Evolutionary conservation across 768 basidiomycete genomes (phyloP).

Genomic region (Termitomyces sp.): DNA sequence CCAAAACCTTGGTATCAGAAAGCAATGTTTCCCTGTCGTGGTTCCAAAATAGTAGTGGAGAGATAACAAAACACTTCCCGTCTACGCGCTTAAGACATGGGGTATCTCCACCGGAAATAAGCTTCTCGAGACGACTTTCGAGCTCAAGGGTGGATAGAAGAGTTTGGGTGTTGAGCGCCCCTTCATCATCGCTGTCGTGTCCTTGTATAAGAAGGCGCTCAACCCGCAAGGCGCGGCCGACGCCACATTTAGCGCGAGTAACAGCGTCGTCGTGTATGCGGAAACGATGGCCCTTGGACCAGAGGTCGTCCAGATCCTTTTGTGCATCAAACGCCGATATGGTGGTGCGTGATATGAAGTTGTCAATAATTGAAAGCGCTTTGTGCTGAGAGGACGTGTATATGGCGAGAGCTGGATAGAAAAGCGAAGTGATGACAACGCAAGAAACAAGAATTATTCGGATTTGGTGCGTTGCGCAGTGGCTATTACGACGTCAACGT

Average conservation of each 20-base stretch:
- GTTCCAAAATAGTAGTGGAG: constrained; percentile 72
- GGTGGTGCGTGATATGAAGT: constrained; percentile 49
- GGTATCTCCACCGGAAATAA: constrained; percentile 31
- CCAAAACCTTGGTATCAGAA: constrained; percentile 50
- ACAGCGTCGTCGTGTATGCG: constrained; percentile 66
- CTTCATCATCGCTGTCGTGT: constrained; percentile 37
- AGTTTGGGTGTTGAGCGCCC: constrained; percentile 55
- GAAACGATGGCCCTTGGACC: constrained; percentile 60
- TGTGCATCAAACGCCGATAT: constrained; percentile 49
- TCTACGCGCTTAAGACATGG: constrained; percentile 50
- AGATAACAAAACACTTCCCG: constrained; percentile 62
- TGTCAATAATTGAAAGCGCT: constrained; percentile 60
- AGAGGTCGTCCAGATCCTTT: constrained; percentile 64
- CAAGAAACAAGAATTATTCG: constrained; percentile 84
- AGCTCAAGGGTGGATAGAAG: constrained; percentile 60
- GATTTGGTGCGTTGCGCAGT: constrained; percentile 88
- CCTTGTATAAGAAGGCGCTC: constrained; percentile 74
- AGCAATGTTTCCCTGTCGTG: constrained; percentile 50
- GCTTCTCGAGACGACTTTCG: constrained; percentile 48
- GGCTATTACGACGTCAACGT: constrained; percentile 37
- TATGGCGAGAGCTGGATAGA: constrained; percentile 85
- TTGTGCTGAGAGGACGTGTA: constrained; percentile 72
- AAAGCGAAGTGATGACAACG: constrained; percentile 83
- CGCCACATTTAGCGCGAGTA: constrained; percentile 64
- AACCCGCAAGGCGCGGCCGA: constrained; percentile 64